These are phyloP conservation scores for Sordariomycetes sp. DNA, from an alignment of 2,329 filamentous ascomycete genomes.

Conservation along the genomic window DNA sequence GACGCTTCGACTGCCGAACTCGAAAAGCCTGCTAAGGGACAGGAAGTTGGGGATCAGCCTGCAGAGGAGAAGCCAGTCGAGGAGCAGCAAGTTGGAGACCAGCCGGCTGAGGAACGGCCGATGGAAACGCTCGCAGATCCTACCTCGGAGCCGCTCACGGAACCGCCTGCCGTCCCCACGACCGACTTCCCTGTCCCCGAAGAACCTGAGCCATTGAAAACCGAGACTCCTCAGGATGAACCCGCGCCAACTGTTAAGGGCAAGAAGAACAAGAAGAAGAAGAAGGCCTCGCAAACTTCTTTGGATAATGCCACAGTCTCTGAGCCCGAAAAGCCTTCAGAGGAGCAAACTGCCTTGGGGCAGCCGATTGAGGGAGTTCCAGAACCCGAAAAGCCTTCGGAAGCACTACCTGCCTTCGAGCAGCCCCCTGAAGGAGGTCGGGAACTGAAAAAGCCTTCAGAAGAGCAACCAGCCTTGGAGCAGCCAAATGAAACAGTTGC, in stretches of 20 bases:
- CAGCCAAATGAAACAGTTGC: not conserved
- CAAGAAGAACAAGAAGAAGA: slow-evolving; percentile 12
- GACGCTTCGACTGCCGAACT: not conserved
- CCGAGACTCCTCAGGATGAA: not conserved
- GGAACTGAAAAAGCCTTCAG: not conserved
- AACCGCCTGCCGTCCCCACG: not conserved
- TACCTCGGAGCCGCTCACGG: not conserved
- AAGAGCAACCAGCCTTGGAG: not conserved
- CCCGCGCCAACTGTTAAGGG: not conserved
- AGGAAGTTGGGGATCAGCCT: not conserved
- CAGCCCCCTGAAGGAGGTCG: not conserved
- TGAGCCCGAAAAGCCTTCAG: not conserved
- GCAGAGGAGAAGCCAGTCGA: not conserved
- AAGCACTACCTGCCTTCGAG: not conserved
- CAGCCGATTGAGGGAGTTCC: too few relatives aligned
- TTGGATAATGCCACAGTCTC: slow-evolving; percentile 2
- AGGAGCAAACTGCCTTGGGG: not conserved
- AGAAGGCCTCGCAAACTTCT: slow-evolving; percentile 3
- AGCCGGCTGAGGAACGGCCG: not conserved
- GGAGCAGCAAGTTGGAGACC: not conserved
- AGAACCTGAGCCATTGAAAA: not conserved
- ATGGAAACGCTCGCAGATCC: not conserved
- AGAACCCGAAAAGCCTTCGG: not conserved
- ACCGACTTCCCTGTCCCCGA: not conserved
- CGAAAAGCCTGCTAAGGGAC: not conserved